Percentiles rank a stretch among this genome's conserved stretches.
phyloP scores from a whole-genome alignment of 1,139 yeast species.

The Debaryomyces robertsiae region DNA sequence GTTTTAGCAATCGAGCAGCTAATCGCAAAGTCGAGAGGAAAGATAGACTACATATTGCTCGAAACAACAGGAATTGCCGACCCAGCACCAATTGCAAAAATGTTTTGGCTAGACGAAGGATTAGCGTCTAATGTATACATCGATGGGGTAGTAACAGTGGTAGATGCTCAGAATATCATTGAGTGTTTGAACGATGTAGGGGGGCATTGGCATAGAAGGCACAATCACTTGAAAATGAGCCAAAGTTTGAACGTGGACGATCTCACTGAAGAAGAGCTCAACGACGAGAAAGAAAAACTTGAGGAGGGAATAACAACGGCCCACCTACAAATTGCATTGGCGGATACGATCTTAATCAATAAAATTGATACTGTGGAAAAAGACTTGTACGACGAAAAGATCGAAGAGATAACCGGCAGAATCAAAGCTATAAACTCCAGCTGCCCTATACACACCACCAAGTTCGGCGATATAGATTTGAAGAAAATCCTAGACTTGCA shows the following conservation, averaged over 20 bases:
- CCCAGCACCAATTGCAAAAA: constrained; percentile 93
- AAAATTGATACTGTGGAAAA: constrained; percentile 59
- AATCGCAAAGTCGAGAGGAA: constrained; percentile 68
- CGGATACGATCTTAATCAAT: constrained; percentile 78
- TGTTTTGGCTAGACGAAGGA: constrained; percentile 97
- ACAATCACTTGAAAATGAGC: constrained; percentile 28
- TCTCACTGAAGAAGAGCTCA: constrained; percentile 35
- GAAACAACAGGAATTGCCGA: constrained; percentile 99
- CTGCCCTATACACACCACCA: constrained; percentile 68
- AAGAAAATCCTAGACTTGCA: constrained; percentile 71
- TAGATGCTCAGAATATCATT: constrained; percentile 73
- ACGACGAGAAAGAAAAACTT: constrained; percentile 31
- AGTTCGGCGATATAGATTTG: constrained; percentile 68
- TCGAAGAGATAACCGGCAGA: constrained; percentile 31
- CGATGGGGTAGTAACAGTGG: constrained; percentile 92
- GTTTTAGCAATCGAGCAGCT: constrained; percentile 91
- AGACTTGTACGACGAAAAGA: constrained; percentile 20
- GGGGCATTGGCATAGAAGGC: constrained; percentile 54
- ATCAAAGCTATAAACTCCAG: constrained; percentile 63
- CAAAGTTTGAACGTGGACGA: constrained; percentile 27
- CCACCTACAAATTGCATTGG: constrained; percentile 85
- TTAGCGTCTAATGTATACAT: constrained; percentile 79
- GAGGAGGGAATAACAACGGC: constrained; percentile 73
- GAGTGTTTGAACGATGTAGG: constrained; percentile 72
- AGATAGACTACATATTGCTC: constrained; percentile 82